Evolutionary conservation across 2,329 filamentous ascomycete species (phyloP), one percentile per base, ranked within the genome.

Genomic region (Claviceps quebecensis): DNA sequence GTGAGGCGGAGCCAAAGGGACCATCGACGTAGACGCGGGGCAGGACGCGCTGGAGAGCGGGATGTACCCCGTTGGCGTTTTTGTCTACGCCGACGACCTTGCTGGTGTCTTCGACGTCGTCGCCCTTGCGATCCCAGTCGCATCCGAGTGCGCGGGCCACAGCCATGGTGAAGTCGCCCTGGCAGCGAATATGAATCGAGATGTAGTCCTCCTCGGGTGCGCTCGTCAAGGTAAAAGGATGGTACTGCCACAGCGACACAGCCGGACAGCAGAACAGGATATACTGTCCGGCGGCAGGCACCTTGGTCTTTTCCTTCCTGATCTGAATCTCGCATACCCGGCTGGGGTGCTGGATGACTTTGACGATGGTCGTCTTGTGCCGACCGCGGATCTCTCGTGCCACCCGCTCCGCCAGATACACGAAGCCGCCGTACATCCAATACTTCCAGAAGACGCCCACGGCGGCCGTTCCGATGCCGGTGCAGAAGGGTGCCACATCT

Each of bases 311-410:
- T 63, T 90, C 86, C 69, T 93, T 93, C 75, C 91, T 90, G 71
- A 94, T 89, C 70, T 93, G 87, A 55, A 94, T 90, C 69, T 94
- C 87, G 65, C 86, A 86, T 17, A 94, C 87, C 61, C 89, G 88
- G 72, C 85, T 88, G 7, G 87, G 87, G 66, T 94, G 87, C 70
- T 93, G 87, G 57, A 94, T 83, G 56, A 94, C 87, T 71, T 93
- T 93, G 56, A 85, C 88, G 54, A 94, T 86, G 65, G 85, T 88
- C 16, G 87, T 91, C 75, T 84, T 87, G 72, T 91, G 86, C 26
- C 82, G 78, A 45, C 87, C 87, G 50, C 87, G 82, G 41, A 91
- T 71, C 67, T 93, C 87, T 55, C 87, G 81, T 19, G 86, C 81
- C 52, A 90, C 73, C 55, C 86, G 76, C 70, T 94, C 87, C n/a